Conservation (phyloP, 2,329 filamentous ascomycete genomes). For the Xylaria sp. region DNA sequence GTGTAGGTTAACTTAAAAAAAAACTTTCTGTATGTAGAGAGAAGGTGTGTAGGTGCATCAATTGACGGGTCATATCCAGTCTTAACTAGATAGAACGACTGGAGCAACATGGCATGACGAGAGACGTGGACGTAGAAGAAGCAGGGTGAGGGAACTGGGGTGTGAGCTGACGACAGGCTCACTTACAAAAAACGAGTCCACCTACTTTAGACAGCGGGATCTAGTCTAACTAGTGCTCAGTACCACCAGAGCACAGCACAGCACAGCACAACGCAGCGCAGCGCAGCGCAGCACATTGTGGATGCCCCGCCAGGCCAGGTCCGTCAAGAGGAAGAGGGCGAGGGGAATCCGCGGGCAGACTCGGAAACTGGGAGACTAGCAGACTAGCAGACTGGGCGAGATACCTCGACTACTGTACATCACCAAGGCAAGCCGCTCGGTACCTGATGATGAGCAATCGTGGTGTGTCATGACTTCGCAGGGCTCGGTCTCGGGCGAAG, state of each 20-base stretch:
- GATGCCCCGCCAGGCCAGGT: conserved; percentile 27
- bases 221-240: neutral
- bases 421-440: conserved; percentile 26
- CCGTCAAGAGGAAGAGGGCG: conserved; percentile 24
- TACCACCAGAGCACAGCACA: conserved; percentile 21
- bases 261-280: conserved; percentile 20
- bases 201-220: conserved; percentile 15
- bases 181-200: conserved; percentile 10
- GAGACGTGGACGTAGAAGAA: conserved; percentile 34
- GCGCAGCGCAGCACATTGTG: conserved; percentile 21
- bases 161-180: conserved; percentile 39
- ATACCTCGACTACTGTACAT: conserved; percentile 10
- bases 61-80: conserved; percentile 45
- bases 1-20: conserved; percentile 27
- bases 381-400: conserved; percentile 23
- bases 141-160: conserved; percentile 35
- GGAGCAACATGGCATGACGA: conserved; percentile 49
- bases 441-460: conserved; percentile 36
- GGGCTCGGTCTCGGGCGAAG: conserved; percentile 35
- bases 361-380: conserved; percentile 31
- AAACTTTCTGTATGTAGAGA: conserved; percentile 21
- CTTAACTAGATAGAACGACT: conserved; percentile 45
- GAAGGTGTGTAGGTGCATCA: conserved; percentile 24
- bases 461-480: conserved; percentile 38
- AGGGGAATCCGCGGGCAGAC: conserved; percentile 31